Percentiles rank a stretch among this genome's conserved stretches.
Conservation (phyloP, 2,329 filamentous ascomycete genomes). For the Penicillium sp. region DNA sequence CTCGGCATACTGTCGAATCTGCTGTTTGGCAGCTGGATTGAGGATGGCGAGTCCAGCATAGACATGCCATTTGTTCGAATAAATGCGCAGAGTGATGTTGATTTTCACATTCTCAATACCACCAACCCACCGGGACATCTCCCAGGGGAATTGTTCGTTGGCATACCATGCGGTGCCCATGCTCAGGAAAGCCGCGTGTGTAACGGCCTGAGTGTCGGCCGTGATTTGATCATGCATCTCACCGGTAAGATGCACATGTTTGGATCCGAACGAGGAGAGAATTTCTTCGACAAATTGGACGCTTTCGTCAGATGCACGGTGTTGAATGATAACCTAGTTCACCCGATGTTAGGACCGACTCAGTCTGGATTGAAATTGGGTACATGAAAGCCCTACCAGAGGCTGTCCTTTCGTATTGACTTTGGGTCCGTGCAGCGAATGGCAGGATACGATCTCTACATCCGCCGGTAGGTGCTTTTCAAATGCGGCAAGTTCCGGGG, state of each 20-base stretch:
- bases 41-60: conserved; percentile 96
- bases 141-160: conserved; percentile 95
- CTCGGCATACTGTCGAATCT: conserved; percentile 91
- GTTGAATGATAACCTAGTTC: conserved; percentile 74
- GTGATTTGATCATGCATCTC: conserved; percentile 94
- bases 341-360: conserved; percentile 12
- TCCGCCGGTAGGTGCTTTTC: conserved; percentile 83
- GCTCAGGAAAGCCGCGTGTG: conserved; percentile 91
- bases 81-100: conserved; percentile 95
- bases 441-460: conserved; percentile 91
- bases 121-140: conserved; percentile 89
- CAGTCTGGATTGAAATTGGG: conserved; percentile 12
- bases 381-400: conserved; percentile 57
- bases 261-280: conserved; percentile 79
- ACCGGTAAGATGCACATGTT: conserved; percentile 83
- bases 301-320: conserved; percentile 76
- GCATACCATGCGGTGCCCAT: conserved; percentile 99
- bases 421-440: conserved; percentile 91
- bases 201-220: conserved; percentile 96
- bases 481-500: conserved; percentile 90
- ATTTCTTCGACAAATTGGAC: conserved; percentile 77
- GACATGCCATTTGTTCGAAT: conserved; percentile 98
- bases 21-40: conserved; percentile 86
- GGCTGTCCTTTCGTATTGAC: conserved; percentile 88
- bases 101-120: conserved; percentile 99